Percentiles rank a stretch among this genome's conserved stretches.
Evolutionary conservation across 2,329 filamentous ascomycete species (phyloP).

Genomic region (Beauveria pseudobassiana): DNA sequence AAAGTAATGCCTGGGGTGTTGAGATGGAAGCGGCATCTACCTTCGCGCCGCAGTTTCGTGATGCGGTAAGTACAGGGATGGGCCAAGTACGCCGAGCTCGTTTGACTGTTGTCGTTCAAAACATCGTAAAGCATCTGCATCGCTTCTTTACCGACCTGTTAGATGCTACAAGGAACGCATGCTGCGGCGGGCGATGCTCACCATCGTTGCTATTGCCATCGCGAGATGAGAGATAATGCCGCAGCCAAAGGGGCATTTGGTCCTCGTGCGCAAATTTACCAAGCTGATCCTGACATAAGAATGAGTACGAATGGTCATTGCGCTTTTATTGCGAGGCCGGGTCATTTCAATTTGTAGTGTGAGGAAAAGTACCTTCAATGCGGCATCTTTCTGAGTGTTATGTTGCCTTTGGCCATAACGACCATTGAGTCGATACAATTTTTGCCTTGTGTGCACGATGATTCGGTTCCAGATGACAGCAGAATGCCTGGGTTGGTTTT

Average conservation of each 20-base stretch:
- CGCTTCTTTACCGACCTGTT: slow-evolving; percentile 40
- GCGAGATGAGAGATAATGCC: slow-evolving; percentile 51
- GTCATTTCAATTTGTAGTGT: background rate
- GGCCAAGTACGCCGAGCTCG: slow-evolving; percentile 71
- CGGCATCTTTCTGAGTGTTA: slow-evolving; percentile 32
- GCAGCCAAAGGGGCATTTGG: slow-evolving; percentile 65
- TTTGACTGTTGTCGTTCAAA: slow-evolving; percentile 52
- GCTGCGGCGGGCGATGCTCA: slow-evolving; percentile 16
- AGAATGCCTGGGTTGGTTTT: background rate
- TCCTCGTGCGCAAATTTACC: slow-evolving; percentile 67
- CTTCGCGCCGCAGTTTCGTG: slow-evolving; percentile 71
- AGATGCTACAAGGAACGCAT: slow-evolving; percentile 18
- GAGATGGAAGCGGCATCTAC: slow-evolving; percentile 25
- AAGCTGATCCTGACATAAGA: slow-evolving; percentile 38
- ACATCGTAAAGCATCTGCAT: slow-evolving; percentile 56
- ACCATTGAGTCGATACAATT: background rate
- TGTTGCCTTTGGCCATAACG: background rate
- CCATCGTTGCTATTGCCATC: slow-evolving; percentile 49
- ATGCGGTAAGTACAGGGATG: slow-evolving; percentile 69
- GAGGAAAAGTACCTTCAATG: background rate
- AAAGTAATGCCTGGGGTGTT: background rate
- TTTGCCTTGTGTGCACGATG: background rate
- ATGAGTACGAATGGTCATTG: background rate
- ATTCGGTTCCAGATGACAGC: background rate
- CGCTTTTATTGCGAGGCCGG: background rate